These are phyloP conservation scores for Chlorociboria aeruginascens DNA, from an alignment of 495 filamentous ascomycete species.

Conservation along the genomic window DNA sequence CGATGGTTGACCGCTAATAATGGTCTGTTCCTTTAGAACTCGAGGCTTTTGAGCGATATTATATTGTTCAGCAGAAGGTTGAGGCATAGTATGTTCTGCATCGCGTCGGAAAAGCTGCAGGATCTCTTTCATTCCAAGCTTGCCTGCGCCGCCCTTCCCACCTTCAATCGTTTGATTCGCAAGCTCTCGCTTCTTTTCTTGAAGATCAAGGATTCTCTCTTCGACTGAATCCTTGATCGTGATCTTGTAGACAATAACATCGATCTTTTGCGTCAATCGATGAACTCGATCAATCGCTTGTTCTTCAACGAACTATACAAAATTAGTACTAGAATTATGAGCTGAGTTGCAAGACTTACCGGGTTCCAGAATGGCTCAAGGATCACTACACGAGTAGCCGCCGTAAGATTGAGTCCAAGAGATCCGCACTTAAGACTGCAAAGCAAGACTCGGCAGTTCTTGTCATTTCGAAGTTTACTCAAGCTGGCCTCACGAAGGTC, in stretches of 20 bases:
- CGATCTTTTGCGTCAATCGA: slow-evolving; percentile 84
- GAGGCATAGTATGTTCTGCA: slow-evolving; percentile 33
- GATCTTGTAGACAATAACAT: slow-evolving; percentile 89
- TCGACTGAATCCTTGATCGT: slow-evolving; percentile 79
- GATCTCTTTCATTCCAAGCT: slow-evolving; percentile 89
- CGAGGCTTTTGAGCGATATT: slow-evolving; percentile 12
- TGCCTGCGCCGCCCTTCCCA: slow-evolving; percentile 46
- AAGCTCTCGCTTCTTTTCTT: slow-evolving; percentile 82
- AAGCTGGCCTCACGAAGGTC: slow-evolving; percentile 83
- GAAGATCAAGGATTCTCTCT: slow-evolving; percentile 81
- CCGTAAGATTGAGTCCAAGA: slow-evolving; percentile 86
- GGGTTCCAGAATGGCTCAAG: slow-evolving; percentile 98
- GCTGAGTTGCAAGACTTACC: slow-evolving; percentile 31
- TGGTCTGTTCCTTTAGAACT: slow-evolving; percentile 11
- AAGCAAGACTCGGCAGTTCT: slow-evolving; percentile 62
- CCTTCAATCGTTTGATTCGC: slow-evolving; percentile 78
- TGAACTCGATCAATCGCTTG: slow-evolving; percentile 98
- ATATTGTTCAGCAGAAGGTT: not conserved
- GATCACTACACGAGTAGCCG: slow-evolving; percentile 85
- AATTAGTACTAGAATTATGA: slow-evolving; percentile 1
- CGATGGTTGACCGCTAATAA: not conserved
- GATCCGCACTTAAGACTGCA: slow-evolving; percentile 91
- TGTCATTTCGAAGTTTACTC: slow-evolving; percentile 53
- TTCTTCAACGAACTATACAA: slow-evolving; percentile 74
- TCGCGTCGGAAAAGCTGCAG: slow-evolving; percentile 77